Evolutionary conservation across 2,329 filamentous ascomycete genomes (phyloP), one percentile per base, ranked within the genome.

Genomic region (Colletotrichum cuscutae): DNA sequence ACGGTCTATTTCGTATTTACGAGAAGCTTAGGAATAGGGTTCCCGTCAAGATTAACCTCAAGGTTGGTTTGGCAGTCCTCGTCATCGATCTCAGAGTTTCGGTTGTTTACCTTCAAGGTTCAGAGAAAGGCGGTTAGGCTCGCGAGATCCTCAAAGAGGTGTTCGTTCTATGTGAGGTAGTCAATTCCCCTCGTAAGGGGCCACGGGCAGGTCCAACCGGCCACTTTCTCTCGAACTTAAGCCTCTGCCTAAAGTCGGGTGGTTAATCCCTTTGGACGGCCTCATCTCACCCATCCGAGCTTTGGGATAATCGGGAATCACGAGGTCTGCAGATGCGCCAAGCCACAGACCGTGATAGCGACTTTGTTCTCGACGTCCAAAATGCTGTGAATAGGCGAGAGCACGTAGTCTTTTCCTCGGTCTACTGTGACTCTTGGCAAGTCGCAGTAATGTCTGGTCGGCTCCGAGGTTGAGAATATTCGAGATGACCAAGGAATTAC

Each of bases 61-160:
- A 58, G 26, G 32, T 56, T 65, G n/a, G 13, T 15, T 42, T 72
- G 70, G 60, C 60, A 70, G 60, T 59, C 66, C 52, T 72, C 46
- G 60, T 65, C 66, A 65, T 61, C 60, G 26, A 61, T 52, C 60
- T 70, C 32, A 32, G 26, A 59, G 42, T 46, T 53, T 30, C 30
- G 60, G n/a, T 19, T 7, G 19, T 24, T 35, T 42, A 15, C 26
- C 6, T 9, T 30, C 24, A 57, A 65, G 35, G 63, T 58, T 65
- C 30, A 15, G 5, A 56, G 54, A 24, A 65, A 56, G 62, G 52
- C 24, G 52, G 53, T 22, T 15, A 13, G 32, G 6, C 53, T 53
- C 30, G 9, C 24, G 15, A 11, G 12, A 65, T 28, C 3, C 42
- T 24, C n/a, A 49, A 13, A 49, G 26, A 35, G 32, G 26, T 46